Conservation (phyloP, 345 rosid species). For the Linum trigynum region DNA sequence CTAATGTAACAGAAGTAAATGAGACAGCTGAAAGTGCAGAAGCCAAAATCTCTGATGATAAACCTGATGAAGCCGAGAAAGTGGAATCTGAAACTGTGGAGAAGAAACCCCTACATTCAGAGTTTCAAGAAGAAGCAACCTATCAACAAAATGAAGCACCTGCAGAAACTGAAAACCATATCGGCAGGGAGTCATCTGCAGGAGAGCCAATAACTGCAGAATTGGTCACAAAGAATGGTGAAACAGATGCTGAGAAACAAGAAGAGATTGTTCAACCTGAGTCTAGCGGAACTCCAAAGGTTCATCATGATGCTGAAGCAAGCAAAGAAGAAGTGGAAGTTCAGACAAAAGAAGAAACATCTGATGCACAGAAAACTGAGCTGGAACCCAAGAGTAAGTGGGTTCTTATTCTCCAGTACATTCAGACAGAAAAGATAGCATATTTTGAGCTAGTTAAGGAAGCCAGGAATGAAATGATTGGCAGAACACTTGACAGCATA, state of each 20-base stretch:
- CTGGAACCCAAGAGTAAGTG: slow-evolving; percentile 15
- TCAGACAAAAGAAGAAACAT: slow-evolving; percentile 3
- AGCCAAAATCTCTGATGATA: neutral
- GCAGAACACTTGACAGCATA: neutral
- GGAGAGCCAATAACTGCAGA: slow-evolving; percentile 2
- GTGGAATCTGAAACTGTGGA: slow-evolving; percentile 9
- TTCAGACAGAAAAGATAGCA: too few relatives aligned
- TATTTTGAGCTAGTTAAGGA: too few relatives aligned
- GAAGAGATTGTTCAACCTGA: slow-evolving; percentile 1
- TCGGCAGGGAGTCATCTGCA: slow-evolving; percentile 10
- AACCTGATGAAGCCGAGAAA: slow-evolving; percentile 3
- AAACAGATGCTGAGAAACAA: slow-evolving; percentile 3
- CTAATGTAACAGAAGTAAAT: neutral
- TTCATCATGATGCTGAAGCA: too few relatives aligned
- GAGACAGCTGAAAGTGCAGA: neutral
- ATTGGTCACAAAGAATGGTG: slow-evolving; percentile 6
- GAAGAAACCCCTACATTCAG: slow-evolving; percentile 1
- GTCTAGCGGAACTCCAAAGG: neutral
- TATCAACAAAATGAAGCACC: slow-evolving; percentile 7
- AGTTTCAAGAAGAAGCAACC: slow-evolving; percentile 1
- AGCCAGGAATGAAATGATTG: too few relatives aligned
- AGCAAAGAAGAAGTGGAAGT: too few relatives aligned
- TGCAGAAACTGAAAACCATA: slow-evolving; percentile 3
- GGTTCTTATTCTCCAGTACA: neutral
- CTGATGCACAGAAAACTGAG: slow-evolving; percentile 1